Evolutionary conservation across 768 basidiomycete genomes (phyloP).

Genomic region (Phlebiopsis flavidoalba): DNA sequence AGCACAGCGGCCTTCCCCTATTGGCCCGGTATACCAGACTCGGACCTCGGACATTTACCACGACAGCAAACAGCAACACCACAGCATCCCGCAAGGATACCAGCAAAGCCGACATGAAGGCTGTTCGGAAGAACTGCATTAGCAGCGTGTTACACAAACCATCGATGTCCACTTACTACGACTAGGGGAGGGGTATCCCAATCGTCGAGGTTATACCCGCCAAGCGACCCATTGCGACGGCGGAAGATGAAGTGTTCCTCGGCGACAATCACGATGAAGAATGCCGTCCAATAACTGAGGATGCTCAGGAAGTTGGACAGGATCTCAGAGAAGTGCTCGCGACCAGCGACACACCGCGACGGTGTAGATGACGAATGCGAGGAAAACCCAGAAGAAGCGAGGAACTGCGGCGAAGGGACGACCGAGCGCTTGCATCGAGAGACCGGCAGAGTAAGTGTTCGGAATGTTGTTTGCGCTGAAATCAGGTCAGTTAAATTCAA

Average conservation of each 20-base stretch:
- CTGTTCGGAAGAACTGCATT: constrained; percentile 16
- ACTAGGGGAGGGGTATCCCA: constrained; percentile 37
- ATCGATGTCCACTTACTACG: constrained; percentile 24
- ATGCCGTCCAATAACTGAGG: constrained; percentile 45
- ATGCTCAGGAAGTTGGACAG: constrained; percentile 38
- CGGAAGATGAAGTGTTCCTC: constrained; percentile 51
- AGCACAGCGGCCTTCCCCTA: constrained; percentile 37
- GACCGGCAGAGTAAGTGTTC: constrained; percentile 42
- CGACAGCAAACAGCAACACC: constrained; percentile 44
- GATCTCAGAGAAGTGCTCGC: constrained; percentile 35
- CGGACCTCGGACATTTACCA: constrained; percentile 48
- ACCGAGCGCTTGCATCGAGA: constrained; percentile 39
- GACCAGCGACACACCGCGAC: constrained; percentile 42
- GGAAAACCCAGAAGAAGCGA: constrained; percentile 30
- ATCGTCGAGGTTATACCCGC: constrained; percentile 47
- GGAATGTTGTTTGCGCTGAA: constrained; percentile 45
- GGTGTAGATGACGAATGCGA: constrained; percentile 40
- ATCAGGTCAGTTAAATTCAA: constrained; percentile 20
- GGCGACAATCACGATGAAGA: constrained; percentile 41
- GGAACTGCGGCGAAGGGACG: constrained; percentile 38
- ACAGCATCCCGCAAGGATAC: constrained; percentile 39
- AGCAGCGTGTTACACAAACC: background rate
- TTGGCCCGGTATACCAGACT: constrained; percentile 50
- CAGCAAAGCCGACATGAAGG: constrained; percentile 45
- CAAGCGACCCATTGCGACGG: constrained; percentile 31